Evolutionary conservation across 805 yeast genomes (phyloP).

Genomic region (Kodamaea sagamina): DNA sequence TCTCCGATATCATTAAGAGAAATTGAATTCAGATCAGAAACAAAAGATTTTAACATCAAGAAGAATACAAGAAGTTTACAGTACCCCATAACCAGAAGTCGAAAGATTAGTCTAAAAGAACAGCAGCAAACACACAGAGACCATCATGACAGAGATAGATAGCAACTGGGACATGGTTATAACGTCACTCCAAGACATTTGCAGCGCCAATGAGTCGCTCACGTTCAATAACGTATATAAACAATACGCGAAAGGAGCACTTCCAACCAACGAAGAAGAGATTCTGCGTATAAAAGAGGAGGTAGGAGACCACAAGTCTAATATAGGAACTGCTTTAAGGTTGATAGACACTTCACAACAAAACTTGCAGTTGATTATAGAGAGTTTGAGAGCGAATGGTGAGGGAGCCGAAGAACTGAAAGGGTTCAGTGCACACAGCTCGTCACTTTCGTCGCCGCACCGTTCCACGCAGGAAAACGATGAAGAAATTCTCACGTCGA

Average conservation of each 20-base stretch:
- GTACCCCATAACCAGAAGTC: no score
- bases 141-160: conserved; percentile 39
- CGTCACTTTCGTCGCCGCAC: conserved; percentile 6
- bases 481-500: conserved; percentile 11
- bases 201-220: conserved; percentile 58
- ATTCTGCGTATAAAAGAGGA: conserved; percentile 42
- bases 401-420: conserved; percentile 12
- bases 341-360: conserved; percentile 41
- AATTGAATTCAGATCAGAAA: neutral
- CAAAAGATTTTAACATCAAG: conserved; percentile 1
- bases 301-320: conserved; percentile 55
- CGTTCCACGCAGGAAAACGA: conserved; percentile 9
- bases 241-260: conserved; percentile 24
- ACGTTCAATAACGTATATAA: conserved; percentile 47
- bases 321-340: conserved; percentile 51
- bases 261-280: conserved; percentile 39
- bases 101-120: no score
- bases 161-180: conserved; percentile 70
- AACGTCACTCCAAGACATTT: conserved; percentile 67
- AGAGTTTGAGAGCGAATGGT: conserved; percentile 25
- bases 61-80: no score
- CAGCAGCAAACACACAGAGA: no score
- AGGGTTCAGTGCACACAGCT: neutral
- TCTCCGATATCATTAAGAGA: neutral
- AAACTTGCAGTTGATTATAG: conserved; percentile 50